Conservation (phyloP, 2,329 filamentous ascomycete species). For the Mycogone perniciosa region DNA sequence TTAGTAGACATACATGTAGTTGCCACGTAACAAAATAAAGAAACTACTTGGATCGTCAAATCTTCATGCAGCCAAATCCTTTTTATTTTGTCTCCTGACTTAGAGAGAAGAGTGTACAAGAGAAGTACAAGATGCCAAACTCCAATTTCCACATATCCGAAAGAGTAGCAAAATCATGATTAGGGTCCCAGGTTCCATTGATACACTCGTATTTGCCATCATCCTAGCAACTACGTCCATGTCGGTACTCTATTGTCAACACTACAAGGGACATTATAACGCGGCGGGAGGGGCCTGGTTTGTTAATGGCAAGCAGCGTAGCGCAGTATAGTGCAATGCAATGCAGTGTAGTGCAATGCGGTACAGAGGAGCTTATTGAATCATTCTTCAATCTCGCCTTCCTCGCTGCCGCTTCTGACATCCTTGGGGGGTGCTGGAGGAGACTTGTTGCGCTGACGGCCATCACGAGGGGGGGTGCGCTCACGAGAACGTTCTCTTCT, state of each 20-base stretch:
- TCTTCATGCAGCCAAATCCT: not conserved
- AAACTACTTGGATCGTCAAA: slow-evolving; percentile 12
- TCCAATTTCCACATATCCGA: too few species aligned
- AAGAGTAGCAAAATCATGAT: too few species aligned
- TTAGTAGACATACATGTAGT: not conserved
- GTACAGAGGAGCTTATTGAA: not conserved
- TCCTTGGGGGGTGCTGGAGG: slow-evolving; percentile 37
- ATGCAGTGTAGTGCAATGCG: not conserved
- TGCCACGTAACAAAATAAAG: slow-evolving; percentile 6
- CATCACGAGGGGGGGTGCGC: slow-evolving; percentile 54
- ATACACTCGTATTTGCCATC: too few species aligned
- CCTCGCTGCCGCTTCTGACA: slow-evolving; percentile 73
- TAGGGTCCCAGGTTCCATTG: too few species aligned
- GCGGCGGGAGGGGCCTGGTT: too few species aligned
- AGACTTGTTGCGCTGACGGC: slow-evolving; percentile 50
- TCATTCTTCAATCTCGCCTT: slow-evolving; percentile 88
- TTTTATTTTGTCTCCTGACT: not conserved
- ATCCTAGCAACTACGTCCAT: too few species aligned
- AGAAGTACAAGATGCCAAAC: not conserved
- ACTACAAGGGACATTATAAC: too few species aligned
- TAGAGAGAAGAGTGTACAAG: not conserved
- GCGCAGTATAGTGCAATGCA: too few species aligned
- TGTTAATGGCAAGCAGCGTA: not conserved
- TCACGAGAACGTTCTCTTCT: slow-evolving; percentile 55
- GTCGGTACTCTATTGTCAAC: too few species aligned